These are phyloP conservation scores for Selaginella moellendorffii DNA, from an alignment of 75 land plant species.

Conservation along the genomic window DNA sequence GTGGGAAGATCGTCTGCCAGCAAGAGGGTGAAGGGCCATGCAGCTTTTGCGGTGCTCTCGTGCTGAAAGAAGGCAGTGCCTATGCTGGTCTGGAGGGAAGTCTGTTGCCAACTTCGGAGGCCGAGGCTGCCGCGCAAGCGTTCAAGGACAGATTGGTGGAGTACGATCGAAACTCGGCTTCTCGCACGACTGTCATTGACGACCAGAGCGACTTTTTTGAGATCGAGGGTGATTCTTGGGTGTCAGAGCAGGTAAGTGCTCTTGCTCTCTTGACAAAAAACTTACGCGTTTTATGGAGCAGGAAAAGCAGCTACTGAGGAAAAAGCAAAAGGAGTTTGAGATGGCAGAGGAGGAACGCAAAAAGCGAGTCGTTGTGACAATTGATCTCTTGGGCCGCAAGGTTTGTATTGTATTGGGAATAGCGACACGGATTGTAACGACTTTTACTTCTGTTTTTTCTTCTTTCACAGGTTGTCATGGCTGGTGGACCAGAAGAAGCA, in stretches of 20 bases:
- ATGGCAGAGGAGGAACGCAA: slow-evolving; percentile 43
- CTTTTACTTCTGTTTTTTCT: background rate
- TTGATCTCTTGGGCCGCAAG: slow-evolving; percentile 91
- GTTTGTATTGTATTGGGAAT: slow-evolving; percentile 14
- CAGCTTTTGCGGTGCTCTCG: slow-evolving; percentile 83
- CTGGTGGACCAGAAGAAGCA: slow-evolving; percentile 41
- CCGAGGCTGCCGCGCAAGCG: slow-evolving; percentile 73
- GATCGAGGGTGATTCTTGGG: slow-evolving; percentile 71
- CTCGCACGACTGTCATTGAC: slow-evolving; percentile 80
- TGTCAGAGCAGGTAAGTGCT: slow-evolving; percentile 50
- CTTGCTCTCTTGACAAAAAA: background rate
- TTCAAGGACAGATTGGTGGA: slow-evolving; percentile 81
- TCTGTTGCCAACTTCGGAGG: slow-evolving; percentile 37
- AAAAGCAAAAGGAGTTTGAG: slow-evolving; percentile 55
- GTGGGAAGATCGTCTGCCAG: slow-evolving; percentile 90
- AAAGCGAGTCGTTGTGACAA: slow-evolving; percentile 57
- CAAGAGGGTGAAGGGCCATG: slow-evolving; percentile 95
- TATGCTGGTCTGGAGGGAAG: slow-evolving; percentile 65
- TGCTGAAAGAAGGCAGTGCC: slow-evolving; percentile 63
- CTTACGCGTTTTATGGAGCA: slow-evolving; percentile 12
- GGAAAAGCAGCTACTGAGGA: slow-evolving; percentile 66
- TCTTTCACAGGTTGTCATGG: slow-evolving; percentile 49
- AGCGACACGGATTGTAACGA: background rate
- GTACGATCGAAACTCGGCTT: slow-evolving; percentile 73
- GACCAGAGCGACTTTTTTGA: slow-evolving; percentile 96